Evolutionary conservation across 2,329 filamentous ascomycete genomes (phyloP).

Genomic region (Neodidymelliopsis sp.): DNA sequence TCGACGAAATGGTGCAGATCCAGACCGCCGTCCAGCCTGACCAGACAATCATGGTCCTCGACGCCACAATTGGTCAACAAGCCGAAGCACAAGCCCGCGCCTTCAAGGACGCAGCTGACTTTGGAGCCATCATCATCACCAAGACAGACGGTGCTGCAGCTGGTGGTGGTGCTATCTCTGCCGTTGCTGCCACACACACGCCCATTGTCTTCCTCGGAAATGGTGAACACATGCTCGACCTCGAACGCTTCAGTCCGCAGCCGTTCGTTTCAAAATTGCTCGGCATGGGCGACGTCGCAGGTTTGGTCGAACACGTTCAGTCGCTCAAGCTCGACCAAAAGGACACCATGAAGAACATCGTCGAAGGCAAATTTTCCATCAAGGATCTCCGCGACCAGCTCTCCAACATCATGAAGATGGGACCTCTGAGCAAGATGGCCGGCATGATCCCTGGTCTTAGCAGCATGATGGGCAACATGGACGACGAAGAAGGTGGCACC

Average conservation of each 20-base stretch:
- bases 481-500: conserved; percentile 92
- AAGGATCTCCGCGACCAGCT: conserved; percentile 94
- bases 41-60: conserved; percentile 98
- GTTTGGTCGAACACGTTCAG: conserved; percentile 95
- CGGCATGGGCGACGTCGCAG: conserved; percentile 96
- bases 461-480: conserved; percentile 93
- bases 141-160: conserved; percentile 97
- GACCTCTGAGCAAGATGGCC: conserved; percentile 93
- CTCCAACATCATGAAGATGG: conserved; percentile 99
- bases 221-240: conserved; percentile 93
- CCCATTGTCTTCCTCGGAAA: conserved; percentile 98
- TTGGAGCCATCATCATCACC: conserved; percentile 98
- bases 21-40: conserved; percentile 89
- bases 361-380: conserved; percentile 94
- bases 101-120: conserved; percentile 97
- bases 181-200: conserved; percentile 93
- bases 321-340: conserved; percentile 95
- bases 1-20: conserved; percentile 98
- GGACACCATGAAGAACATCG: conserved; percentile 98
- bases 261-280: conserved; percentile 93
- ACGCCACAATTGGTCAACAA: conserved; percentile 94
- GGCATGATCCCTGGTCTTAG: conserved; percentile 98
- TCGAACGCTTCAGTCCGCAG: conserved; percentile 91
- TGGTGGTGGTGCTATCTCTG: conserved; percentile 96
- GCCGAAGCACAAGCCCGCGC: conserved; percentile 93